phyloP scores from a whole-genome alignment of 1,284 basidiomycete species.

The Fomes fomentarius region DNA sequence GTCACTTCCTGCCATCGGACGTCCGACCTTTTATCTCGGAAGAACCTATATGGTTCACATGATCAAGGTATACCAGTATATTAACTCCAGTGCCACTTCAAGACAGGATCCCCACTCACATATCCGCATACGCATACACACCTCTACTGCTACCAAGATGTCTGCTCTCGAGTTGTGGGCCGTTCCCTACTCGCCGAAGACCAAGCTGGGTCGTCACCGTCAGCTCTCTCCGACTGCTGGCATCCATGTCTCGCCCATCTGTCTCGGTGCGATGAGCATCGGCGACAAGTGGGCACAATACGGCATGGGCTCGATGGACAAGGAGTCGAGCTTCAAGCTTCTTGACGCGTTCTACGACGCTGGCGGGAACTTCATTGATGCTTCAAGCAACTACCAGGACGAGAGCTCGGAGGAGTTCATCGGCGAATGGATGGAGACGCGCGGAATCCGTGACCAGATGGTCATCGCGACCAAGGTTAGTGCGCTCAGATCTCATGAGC shows the following conservation, averaged over 20 bases:
- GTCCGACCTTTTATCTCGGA: no score
- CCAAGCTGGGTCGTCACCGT: slow-evolving; percentile 43
- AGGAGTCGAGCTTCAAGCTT: slow-evolving; percentile 42
- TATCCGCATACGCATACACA: no score
- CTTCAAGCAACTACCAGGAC: slow-evolving; percentile 43
- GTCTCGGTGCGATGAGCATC: slow-evolving; percentile 52
- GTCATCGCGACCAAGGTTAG: slow-evolving; percentile 36
- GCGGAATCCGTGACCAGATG: slow-evolving; percentile 41
- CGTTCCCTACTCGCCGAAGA: not conserved
- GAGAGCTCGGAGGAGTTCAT: slow-evolving; percentile 51
- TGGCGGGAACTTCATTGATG: slow-evolving; percentile 61
- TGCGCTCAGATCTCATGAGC: no score
- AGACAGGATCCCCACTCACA: no score
- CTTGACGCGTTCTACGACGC: no score
- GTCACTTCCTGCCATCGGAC: no score
- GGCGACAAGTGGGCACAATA: slow-evolving; percentile 44
- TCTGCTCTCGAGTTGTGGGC: no score
- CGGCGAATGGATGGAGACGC: slow-evolving; percentile 58
- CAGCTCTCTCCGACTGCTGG: slow-evolving; percentile 38
- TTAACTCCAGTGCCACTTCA: no score
- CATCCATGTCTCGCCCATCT: slow-evolving; percentile 46
- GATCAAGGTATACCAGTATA: no score
- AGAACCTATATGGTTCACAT: no score
- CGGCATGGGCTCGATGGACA: slow-evolving; percentile 40
- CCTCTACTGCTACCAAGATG: no score